Percentiles rank a stretch among this genome's conserved stretches.
Evolutionary conservation across 1,139 yeast species (phyloP).

Genomic region (Scheffersomyces titani): DNA sequence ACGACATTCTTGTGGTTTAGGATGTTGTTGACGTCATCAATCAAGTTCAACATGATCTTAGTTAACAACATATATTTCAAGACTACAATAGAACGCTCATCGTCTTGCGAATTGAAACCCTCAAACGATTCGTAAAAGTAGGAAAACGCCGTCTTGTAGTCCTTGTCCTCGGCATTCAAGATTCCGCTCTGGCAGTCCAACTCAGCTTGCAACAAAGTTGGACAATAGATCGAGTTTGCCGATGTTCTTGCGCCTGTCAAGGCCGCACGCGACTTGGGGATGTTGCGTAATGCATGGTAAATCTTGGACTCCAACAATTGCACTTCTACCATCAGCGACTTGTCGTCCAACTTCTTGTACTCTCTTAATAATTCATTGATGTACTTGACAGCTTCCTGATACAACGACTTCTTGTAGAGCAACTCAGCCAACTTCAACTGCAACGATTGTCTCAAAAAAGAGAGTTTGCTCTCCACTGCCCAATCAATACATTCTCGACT

Average conservation of each 20-base stretch:
- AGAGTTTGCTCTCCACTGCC: constrained; percentile 81
- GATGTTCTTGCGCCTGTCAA: constrained; percentile 95
- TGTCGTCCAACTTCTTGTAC: constrained; percentile 92
- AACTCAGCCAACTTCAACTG: constrained; percentile 81
- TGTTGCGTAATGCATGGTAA: constrained; percentile 87
- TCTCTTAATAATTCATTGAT: constrained; percentile 75
- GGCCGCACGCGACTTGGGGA: constrained; percentile 91
- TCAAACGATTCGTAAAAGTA: constrained; percentile 95
- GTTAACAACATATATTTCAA: constrained; percentile 90
- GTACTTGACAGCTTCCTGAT: constrained; percentile 70
- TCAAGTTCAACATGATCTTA: constrained; percentile 87
- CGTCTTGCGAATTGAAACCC: constrained; percentile 68
- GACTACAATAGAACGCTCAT: constrained; percentile 70
- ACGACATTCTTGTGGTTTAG: constrained; percentile 77
- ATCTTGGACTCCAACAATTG: constrained; percentile 89
- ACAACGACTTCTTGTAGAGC: constrained; percentile 64
- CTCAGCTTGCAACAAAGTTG: constrained; percentile 92
- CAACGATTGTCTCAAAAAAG: constrained; percentile 84
- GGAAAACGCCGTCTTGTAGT: constrained; percentile 93
- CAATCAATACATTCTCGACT: constrained; percentile 83
- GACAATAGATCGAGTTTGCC: constrained; percentile 94
- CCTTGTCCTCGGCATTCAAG: constrained; percentile 94
- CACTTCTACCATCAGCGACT: constrained; percentile 91
- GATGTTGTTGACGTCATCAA: constrained; percentile 81
- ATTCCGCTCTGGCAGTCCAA: constrained; percentile 95